Evolutionary conservation across 495 filamentous ascomycete genomes (phyloP), one percentile per base, ranked within the genome.

Genomic region (Copromyces sp.): DNA sequence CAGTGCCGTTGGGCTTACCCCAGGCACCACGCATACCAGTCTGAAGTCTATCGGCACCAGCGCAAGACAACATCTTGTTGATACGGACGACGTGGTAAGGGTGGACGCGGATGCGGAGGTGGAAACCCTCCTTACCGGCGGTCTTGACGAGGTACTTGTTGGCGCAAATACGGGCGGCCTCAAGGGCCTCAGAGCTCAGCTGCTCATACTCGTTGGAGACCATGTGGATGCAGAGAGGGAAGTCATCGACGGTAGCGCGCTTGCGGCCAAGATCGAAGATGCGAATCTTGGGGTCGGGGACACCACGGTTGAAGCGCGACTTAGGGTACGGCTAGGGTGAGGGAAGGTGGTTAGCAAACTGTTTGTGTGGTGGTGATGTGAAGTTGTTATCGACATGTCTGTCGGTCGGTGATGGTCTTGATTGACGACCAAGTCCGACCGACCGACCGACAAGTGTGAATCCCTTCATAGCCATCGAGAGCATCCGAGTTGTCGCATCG

Each of bases 51-150:
- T 99, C 95, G 90, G 95, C 95, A 86, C 95, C 95, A 79, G 95
- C 95, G 84, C 95, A 98, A 76, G 95, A 98, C 91, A 99, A 93
- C 95, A 99, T 98, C 90, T 99, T 99, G 93, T 99, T 99, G 93
- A 99, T 99, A 85, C 95, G 95, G 88, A 98, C 89, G 85, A 98
- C 95, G 87, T 99, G 95, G 94, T 92, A 97, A 74, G 95, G 95
- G 89, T 98, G 95, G 80, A 93, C 95, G 83, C 95, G 95, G 83
- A 99, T 91, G 79, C 95, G 94, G 80, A 99, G 87, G 86, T 99
- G 95, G 94, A 99, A 99, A 85, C 90, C 89, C 91, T 99, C 95
- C 90, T 99, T 99, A 86, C 95, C 95, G 82, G 92, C 91, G 79
- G 88, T 85, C 90, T 98, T 98, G 87, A 97, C 94, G 78, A 99